Evolutionary conservation across 345 rosid genomes (phyloP).

Genomic region (Triadica sebifera): DNA sequence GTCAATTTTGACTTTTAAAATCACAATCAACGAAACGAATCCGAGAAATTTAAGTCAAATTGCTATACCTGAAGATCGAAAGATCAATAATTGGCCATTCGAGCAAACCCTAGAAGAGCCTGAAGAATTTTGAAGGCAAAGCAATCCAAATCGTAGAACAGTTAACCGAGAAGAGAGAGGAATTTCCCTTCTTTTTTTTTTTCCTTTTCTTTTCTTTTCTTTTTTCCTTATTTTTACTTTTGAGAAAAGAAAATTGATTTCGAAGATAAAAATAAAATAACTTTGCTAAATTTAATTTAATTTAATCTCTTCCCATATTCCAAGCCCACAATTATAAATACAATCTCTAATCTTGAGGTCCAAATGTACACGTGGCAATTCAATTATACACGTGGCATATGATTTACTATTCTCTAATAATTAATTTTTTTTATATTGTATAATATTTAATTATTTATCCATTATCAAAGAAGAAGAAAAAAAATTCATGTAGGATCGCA

Average conservation of each 20-base stretch:
- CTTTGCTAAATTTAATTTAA: not conserved
- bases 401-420: not conserved
- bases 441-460: not conserved
- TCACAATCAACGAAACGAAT: constrained; percentile 8
- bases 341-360: not conserved
- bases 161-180: constrained; percentile 31
- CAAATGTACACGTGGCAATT: not conserved
- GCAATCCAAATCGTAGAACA: constrained; percentile 41
- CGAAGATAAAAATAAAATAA: not conserved
- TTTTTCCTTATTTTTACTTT: constrained; percentile 11
- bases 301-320: not conserved
- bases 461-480: not conserved
- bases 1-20: constrained; percentile 19
- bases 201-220: too few species aligned
- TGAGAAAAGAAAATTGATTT: not conserved
- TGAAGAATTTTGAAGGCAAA: constrained; percentile 12
- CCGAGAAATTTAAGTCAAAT: constrained; percentile 4
- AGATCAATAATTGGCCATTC: not conserved
- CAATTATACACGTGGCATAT: not conserved
- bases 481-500: not conserved
- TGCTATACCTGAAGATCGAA: constrained; percentile 28
- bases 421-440: not conserved
- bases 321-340: not conserved
- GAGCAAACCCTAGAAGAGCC: constrained; percentile 13
- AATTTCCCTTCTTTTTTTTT: constrained; percentile 20